These are phyloP conservation scores for Ophiocordyceps camponoti-leonardi DNA, from an alignment of 2,329 filamentous ascomycete species.

Conservation along the genomic window DNA sequence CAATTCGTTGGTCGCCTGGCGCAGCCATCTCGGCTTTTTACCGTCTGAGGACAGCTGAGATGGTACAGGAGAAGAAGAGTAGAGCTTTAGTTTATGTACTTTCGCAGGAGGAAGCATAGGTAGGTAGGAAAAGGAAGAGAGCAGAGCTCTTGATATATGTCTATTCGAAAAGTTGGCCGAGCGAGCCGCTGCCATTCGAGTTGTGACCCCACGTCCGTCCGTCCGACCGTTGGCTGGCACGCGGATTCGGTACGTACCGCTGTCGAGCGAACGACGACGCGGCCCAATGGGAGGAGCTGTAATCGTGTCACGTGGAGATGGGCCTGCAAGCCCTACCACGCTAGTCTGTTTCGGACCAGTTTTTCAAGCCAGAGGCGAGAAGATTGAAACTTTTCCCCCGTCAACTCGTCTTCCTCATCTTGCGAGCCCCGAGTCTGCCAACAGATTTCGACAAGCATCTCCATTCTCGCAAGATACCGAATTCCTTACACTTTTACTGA, in stretches of 20 bases:
- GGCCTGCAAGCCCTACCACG: constrained; percentile 19
- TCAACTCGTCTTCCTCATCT: constrained; percentile 26
- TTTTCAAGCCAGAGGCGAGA: constrained; percentile 18
- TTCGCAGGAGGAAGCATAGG: too few relatives aligned
- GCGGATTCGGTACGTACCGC: constrained; percentile 1
- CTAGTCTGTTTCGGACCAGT: constrained; percentile 19
- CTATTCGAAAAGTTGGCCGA: too few relatives aligned
- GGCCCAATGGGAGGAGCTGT: constrained; percentile 5
- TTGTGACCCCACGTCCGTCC: not conserved
- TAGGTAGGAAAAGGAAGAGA: too few relatives aligned
- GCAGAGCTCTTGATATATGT: too few relatives aligned
- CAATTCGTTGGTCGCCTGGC: constrained; percentile 44
- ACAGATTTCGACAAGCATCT: constrained; percentile 35
- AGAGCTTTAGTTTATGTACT: too few relatives aligned
- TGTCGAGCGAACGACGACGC: not conserved
- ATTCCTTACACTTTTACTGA: constrained; percentile 17
- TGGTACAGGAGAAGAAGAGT: too few relatives aligned
- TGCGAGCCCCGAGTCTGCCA: constrained; percentile 36
- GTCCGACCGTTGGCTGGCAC: constrained; percentile 1
- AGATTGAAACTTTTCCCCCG: constrained; percentile 29
- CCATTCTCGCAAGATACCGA: constrained; percentile 28
- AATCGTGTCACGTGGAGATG: constrained; percentile 18
- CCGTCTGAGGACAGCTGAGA: not conserved
- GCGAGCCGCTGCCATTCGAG: too few relatives aligned
- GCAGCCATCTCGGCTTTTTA: constrained; percentile 32